Base-by-base conservation (phyloP, 164 flowering plant genomes). In the Chimonanthus salicifolius region DNA sequence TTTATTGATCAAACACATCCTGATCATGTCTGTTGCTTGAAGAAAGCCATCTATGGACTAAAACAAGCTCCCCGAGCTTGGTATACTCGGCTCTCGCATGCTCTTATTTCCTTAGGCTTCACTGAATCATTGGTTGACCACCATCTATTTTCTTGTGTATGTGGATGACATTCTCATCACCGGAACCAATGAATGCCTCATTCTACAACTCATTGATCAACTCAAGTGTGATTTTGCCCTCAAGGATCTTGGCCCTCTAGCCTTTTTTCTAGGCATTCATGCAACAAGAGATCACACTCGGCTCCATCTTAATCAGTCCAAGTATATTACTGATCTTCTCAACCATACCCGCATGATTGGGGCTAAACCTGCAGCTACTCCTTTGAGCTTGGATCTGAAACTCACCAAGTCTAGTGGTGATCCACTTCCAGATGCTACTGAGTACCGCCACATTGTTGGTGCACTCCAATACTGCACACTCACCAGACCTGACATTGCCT, bases 391-490 rank as follows among this genome's bases (percentile, higher is more conserved):
- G 2, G 33, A 20, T 7, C 7, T 4, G 16, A 4, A 46, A 46
- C 20, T 48, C 3, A 47, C 71, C 7, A 11, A 1, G 7, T 18
- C 4, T 7, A 54, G 5, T 3, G 71, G 71, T 7, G 5, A 68
- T 46, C 49, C 18, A 6, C 54, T 68, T 18, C 5, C 2, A 47
- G 54, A 68, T 68, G 51, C 5, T 4, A 47, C 8, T 46, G 20
- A 68, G 51, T 68, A 68, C 20, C 7, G 71, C 8, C 4, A 8
- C 4, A 46, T 68, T 68, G 71, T 68, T 7, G 71, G 71, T 46
- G 16, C 71, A 47, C 54, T 68, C 7, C 71, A 68, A 48, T 68
- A 68, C 44, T 5, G 47, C 6, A 47, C 71, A 10, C 21, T 68
- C 2, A 68, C 71, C 7, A n/a, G n/a, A 7, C 5, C 54, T 49